A percentile compares a stretch with the other conserved stretches of the same genome.
Conservation (phyloP, 2,329 filamentous ascomycete genomes). For the Trichophaea hybrida region DNA sequence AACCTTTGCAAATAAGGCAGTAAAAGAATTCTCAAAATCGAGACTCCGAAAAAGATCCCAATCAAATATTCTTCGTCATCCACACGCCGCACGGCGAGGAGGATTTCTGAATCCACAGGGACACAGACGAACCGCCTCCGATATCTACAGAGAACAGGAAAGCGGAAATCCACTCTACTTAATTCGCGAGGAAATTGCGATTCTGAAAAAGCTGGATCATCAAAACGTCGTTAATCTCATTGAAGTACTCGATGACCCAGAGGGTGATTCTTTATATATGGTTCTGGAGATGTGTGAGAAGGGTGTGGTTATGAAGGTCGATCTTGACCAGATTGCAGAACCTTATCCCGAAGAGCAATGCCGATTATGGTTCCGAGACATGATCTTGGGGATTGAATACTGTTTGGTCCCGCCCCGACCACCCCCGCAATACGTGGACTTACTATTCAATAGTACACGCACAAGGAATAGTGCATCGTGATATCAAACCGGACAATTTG, state of each 20-base stretch:
- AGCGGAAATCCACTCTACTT: constrained; percentile 63
- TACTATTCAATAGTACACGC: constrained; percentile 53
- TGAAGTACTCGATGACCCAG: constrained; percentile 88
- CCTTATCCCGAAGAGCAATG: constrained; percentile 74
- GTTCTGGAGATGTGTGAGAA: constrained; percentile 99
- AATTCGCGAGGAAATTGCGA: constrained; percentile 91
- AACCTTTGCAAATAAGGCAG: constrained; percentile 45
- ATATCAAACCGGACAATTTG: constrained; percentile 96
- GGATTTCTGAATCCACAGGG: constrained; percentile 43
- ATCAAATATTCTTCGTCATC: constrained; percentile 65
- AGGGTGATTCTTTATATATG: constrained; percentile 95
- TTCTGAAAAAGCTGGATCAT: constrained; percentile 98
- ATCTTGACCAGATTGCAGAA: constrained; percentile 64
- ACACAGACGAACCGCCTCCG: constrained; percentile 44
- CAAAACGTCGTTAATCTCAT: constrained; percentile 84
- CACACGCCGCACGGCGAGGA: constrained; percentile 40
- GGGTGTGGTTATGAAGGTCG: constrained; percentile 91
- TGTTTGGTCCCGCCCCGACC: constrained; percentile 37
- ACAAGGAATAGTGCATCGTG: constrained; percentile 86
- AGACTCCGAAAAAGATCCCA: constrained; percentile 78
- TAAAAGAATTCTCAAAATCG: constrained; percentile 95
- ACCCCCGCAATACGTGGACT: constrained; percentile 18
- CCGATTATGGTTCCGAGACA: constrained; percentile 82
- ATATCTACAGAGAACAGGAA: constrained; percentile 38
- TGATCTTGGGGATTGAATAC: constrained; percentile 91